phyloP scores from a whole-genome alignment of 140 eudicot genomes.

The Stevia rebaudiana region DNA sequence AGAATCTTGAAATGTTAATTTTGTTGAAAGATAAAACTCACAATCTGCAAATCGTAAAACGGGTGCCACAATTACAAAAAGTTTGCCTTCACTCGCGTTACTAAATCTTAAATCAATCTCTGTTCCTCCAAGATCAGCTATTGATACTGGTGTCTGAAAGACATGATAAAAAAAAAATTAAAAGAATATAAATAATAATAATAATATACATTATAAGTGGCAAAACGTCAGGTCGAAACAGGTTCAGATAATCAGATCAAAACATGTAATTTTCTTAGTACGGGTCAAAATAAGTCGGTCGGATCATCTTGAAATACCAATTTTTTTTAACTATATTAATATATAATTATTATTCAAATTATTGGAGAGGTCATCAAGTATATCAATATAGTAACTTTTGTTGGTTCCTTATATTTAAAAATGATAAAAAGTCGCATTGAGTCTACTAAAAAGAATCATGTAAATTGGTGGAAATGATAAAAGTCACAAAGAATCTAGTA shows the following conservation, averaged over 20 bases:
- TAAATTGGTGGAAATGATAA: background rate
- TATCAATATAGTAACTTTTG: too few species aligned
- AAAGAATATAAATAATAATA: too few species aligned
- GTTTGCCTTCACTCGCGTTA: constrained; percentile 62
- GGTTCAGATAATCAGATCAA: background rate
- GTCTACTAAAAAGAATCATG: too few species aligned
- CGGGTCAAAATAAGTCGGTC: background rate
- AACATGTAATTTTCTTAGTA: background rate
- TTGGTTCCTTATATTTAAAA: too few species aligned
- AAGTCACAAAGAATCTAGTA: background rate
- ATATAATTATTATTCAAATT: background rate
- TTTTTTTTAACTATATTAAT: background rate
- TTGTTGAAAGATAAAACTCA: constrained; percentile 21
- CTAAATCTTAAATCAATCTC: constrained; percentile 93
- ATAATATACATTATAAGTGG: background rate
- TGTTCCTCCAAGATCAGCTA: constrained; percentile 96
- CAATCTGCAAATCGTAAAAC: constrained; percentile 86
- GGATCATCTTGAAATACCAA: background rate
- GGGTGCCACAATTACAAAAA: constrained; percentile 85
- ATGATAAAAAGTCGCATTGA: too few species aligned
- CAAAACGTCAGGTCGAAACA: background rate
- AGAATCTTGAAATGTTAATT: background rate
- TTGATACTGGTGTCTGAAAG: constrained; percentile 85
- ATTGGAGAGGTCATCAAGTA: background rate
- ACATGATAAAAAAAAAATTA: background rate